phyloP scores from a whole-genome alignment of 2,329 filamentous ascomycete genomes.

The Monosporascus sp. region DNA sequence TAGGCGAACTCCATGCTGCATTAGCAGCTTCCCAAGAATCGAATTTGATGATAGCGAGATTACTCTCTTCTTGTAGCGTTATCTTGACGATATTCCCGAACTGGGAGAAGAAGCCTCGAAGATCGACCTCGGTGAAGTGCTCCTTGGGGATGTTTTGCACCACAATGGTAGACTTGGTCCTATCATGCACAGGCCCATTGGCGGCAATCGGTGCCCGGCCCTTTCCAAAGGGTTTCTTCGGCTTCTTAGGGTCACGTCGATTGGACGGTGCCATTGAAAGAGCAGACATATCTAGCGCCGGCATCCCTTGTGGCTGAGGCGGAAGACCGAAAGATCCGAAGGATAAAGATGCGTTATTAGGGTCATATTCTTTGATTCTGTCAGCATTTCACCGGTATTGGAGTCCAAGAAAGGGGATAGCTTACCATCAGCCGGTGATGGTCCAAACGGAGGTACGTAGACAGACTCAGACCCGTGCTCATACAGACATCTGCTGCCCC shows the following conservation, averaged over 20 bases:
- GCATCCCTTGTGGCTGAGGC: slow-evolving; percentile 8
- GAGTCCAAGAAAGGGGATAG: not conserved
- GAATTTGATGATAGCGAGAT: slow-evolving; percentile 65
- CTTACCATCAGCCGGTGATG: slow-evolving; percentile 28
- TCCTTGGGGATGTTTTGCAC: slow-evolving; percentile 74
- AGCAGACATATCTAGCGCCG: slow-evolving; percentile 9
- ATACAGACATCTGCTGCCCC: slow-evolving; percentile 61
- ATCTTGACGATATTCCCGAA: slow-evolving; percentile 64
- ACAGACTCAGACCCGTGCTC: slow-evolving; percentile 58
- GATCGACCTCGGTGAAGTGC: slow-evolving; percentile 57
- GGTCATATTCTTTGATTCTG: slow-evolving; percentile 48
- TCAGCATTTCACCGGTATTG: slow-evolving; percentile 5
- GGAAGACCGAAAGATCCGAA: slow-evolving; percentile 11
- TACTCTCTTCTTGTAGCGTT: slow-evolving; percentile 59
- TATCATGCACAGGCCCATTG: slow-evolving; percentile 57
- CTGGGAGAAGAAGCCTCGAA: slow-evolving; percentile 64
- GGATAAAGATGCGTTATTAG: slow-evolving; percentile 40
- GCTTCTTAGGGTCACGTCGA: slow-evolving; percentile 28
- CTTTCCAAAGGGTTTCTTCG: slow-evolving; percentile 26
- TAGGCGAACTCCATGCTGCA: slow-evolving; percentile 68
- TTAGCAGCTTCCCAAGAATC: slow-evolving; percentile 60
- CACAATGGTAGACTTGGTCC: slow-evolving; percentile 61
- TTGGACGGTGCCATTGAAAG: slow-evolving; percentile 16
- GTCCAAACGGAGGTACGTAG: slow-evolving; percentile 29
- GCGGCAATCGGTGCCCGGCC: slow-evolving; percentile 57